Base-by-base conservation (phyloP, 768 basidiomycete species). In the Russula sp. region DNA sequence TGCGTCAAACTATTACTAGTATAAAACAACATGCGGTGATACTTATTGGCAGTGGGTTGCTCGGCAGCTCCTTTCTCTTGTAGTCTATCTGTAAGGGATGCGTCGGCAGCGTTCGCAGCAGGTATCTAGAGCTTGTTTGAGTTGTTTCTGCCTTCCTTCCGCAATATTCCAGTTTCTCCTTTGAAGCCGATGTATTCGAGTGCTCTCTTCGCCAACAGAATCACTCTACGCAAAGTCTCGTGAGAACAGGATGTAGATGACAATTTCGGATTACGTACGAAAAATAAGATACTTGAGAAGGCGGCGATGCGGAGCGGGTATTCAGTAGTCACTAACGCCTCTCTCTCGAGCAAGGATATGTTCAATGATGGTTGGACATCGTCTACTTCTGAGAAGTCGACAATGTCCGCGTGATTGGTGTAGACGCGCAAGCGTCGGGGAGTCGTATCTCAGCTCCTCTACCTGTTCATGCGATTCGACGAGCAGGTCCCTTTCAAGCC, bases 231-330 rank as follows among this genome's bases (percentile, higher is more conserved):
- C 32, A 50, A 22, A 18, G 22, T 16, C 8, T 48, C 13, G 55
- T 68, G 13, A 63, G 62, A 18, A 55, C 40, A 59, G 35, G 16
- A 20, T 55, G 37, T 62, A 45, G 47, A 49, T 10, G 47, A 61
- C 27, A 56, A 63, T 58, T 32, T 44, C 55, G n/a, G 35, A 22
- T 48, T 50, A 14, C 91, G 69, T 71, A 93, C 91, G 70, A 94
- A 91, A 75, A 88, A 89, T 4, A 94, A 74, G 56, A 92, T 78
- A 70, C 83, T 93, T 8, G 88, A 75, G 70, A 94, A 91, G 8
- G 89, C 84, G n/a, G 91, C 85, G 0, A 85, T 82, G 31, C 86
- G 82, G 35, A 94, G 68, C 0, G 91, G 91, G 67, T 94, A 94
- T 72, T 93, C 91, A 3, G 83, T 79, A 5, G 63, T 91, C 90